Conservation (phyloP, 345 rosid genomes). For the Melaleuca quinquenervia region DNA sequence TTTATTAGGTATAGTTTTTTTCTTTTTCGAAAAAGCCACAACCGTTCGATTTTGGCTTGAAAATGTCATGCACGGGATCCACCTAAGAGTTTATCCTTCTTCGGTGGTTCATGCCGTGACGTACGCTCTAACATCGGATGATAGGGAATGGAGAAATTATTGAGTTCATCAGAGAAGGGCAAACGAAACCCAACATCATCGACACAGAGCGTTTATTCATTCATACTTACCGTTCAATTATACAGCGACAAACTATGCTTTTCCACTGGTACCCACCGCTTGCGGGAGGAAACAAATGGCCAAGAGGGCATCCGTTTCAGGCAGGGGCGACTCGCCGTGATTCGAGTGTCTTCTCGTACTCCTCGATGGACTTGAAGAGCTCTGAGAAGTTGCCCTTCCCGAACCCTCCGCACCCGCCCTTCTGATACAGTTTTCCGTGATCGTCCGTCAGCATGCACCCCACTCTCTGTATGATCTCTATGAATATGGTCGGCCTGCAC, state of each 20-base stretch:
- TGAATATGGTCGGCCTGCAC: conserved; percentile 81
- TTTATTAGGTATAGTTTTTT: no score
- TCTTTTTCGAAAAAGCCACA: no score
- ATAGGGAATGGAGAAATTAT: not conserved
- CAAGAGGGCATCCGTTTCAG: not conserved
- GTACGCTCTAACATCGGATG: not conserved
- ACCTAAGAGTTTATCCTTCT: not conserved
- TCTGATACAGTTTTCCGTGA: conserved; percentile 60
- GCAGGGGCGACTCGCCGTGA: conserved; percentile 20
- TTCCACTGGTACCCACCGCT: not conserved
- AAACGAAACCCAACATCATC: not conserved
- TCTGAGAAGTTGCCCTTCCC: conserved; percentile 94
- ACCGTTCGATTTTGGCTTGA: no score
- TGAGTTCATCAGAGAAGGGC: not conserved
- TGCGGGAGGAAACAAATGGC: not conserved
- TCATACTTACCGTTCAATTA: not conserved
- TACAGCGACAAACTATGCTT: not conserved
- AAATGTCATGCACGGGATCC: no score
- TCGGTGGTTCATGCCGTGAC: not conserved
- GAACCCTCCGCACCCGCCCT: conserved; percentile 93
- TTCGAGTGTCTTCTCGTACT: conserved; percentile 81
- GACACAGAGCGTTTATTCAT: not conserved
- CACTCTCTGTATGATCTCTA: conserved; percentile 86
- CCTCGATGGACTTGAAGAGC: conserved; percentile 92
- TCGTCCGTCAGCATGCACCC: conserved; percentile 77